These are phyloP conservation scores for Rubus idaeus DNA, from an alignment of 306 rosid species.

Conservation along the genomic window DNA sequence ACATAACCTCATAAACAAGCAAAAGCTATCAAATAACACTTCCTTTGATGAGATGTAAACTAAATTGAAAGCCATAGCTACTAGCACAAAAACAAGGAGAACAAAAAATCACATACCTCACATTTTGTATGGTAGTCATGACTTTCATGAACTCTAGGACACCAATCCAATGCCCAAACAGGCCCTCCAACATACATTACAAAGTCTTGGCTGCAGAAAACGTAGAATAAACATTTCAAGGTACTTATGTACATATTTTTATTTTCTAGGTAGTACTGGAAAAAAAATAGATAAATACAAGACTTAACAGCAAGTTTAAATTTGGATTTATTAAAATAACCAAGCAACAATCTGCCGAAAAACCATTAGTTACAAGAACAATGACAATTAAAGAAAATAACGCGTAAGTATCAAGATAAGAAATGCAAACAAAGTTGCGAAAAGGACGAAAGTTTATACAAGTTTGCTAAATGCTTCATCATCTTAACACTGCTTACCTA, in stretches of 20 bases:
- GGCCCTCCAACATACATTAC: constrained; percentile 86
- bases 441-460: too few relatives aligned
- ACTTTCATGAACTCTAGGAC: constrained; percentile 61
- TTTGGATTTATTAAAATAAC: neutral
- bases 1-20: neutral
- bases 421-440: too few relatives aligned
- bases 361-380: neutral
- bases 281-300: constrained; percentile 9
- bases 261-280: constrained; percentile 22
- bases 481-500: too few relatives aligned
- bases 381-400: too few relatives aligned
- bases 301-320: constrained; percentile 14
- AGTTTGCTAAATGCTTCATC: too few relatives aligned
- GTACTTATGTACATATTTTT: neutral
- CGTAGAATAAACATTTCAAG: constrained; percentile 17
- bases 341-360: constrained; percentile 16
- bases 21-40: neutral
- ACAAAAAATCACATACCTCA: constrained; percentile 55
- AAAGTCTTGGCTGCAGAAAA: constrained; percentile 63
- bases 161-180: constrained; percentile 96
- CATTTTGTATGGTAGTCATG: constrained; percentile 53
- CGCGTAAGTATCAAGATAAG: too few relatives aligned
- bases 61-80: neutral
- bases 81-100: constrained; percentile 1
- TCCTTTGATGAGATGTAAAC: neutral